Evolutionary conservation across 441 rosid species (phyloP).

Genomic region (Erysimum pusillum): DNA sequence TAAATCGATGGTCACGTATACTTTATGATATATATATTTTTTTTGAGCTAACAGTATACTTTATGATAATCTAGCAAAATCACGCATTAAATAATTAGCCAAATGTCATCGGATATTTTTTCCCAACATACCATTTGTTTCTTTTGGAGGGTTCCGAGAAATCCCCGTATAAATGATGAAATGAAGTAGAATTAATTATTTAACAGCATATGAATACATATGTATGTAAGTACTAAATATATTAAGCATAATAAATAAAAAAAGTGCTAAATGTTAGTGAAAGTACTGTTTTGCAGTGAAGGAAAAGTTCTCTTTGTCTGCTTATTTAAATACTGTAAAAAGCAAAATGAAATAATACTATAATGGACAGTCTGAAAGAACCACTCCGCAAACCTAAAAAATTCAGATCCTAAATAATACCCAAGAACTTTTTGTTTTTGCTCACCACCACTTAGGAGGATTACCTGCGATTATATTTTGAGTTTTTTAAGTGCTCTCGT

Average conservation of each 20-base stretch:
- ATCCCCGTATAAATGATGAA: not conserved
- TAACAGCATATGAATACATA: constrained; percentile 13
- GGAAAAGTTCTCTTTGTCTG: constrained; percentile 39
- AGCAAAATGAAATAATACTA: constrained; percentile 13
- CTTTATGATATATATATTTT: not conserved
- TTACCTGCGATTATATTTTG: not conserved
- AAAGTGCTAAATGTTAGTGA: not conserved
- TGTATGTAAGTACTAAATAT: not conserved
- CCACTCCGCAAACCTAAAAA: constrained; percentile 11
- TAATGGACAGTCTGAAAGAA: constrained; percentile 27
- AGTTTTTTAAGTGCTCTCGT: too few species aligned
- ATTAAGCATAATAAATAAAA: not conserved
- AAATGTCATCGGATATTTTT: not conserved
- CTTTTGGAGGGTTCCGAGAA: constrained; percentile 4
- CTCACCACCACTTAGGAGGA: not conserved
- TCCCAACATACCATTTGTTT: not conserved
- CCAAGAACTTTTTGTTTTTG: not conserved
- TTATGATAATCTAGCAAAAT: not conserved
- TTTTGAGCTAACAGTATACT: too few species aligned
- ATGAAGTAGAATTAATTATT: not conserved
- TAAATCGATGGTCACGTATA: not conserved
- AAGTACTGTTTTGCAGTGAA: constrained; percentile 42
- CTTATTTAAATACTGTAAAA: constrained; percentile 29
- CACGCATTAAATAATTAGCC: constrained; percentile 4
- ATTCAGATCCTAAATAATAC: constrained; percentile 8